Evolutionary conservation across 1,284 basidiomycete species (phyloP), one percentile per base, ranked within the genome.

Genomic region (Rhodotorula glutinis): DNA sequence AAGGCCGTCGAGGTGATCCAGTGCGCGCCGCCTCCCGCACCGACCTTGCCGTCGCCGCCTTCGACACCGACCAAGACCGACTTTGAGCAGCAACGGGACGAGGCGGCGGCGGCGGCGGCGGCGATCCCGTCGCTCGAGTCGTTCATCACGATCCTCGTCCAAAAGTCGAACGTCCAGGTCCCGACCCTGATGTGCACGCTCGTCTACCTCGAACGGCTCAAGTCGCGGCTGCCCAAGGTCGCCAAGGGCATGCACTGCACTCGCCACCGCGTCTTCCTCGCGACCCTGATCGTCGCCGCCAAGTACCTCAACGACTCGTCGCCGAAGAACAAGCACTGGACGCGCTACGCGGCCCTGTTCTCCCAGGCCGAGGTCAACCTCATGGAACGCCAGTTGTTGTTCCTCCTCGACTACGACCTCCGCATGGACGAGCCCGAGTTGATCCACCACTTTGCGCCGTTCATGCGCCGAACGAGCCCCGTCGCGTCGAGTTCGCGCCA

Each of bases 311-410:
- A 98, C 81, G 75, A 76, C 70, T 75, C 74, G 57, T 79, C 78
- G 53, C 80, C 79, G 25, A 97, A 95, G 84, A 98, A 98, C 83
- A 86, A 87, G 80, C 92, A 97, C 82, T 97, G 93, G 93, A 84
- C 86, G 61, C 79, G 81, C 62, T 92, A 94, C 79, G 90, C 88
- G 27, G 81, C 83, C 58, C 80, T 83, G 69, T 85, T 94, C 78
- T 86, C 80, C 16, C 81, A 82, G 65, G 80, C 82, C 62, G 83
- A 85, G 78, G 82, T 97, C 80, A 97, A 95, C 80, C 83, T 94
- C 73, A 97, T 97, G 94, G 94, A 98, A 82, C 90, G 88, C 81
- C 92, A 97, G 80, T 84, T 96, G 40, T 84, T 96, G 61, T 88
- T 84, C 79, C 82, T 95, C 67, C 85, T 96, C 69, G 89, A 92